These are phyloP conservation scores for Rhodotorula mucilaginosa DNA, from an alignment of 1,284 basidiomycete species.

Conservation along the genomic window DNA sequence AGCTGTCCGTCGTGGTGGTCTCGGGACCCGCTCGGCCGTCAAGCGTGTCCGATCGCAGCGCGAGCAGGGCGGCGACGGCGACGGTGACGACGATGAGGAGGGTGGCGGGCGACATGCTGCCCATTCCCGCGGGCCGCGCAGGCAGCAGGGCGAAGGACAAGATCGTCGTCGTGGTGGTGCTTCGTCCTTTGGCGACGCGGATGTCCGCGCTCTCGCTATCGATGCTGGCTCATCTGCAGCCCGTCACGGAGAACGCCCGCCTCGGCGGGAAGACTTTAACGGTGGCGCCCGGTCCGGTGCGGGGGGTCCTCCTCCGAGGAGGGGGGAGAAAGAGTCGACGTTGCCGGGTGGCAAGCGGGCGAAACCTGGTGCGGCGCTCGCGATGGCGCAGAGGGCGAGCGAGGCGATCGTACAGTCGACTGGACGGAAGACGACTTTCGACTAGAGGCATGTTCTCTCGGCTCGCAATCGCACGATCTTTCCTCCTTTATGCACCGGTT, in stretches of 20 bases:
- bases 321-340: constrained; percentile 38
- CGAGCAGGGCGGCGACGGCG: constrained; percentile 9
- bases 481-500: not conserved
- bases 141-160: constrained; percentile 45
- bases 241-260: constrained; percentile 19
- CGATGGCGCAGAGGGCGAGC: constrained; percentile 79
- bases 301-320: constrained; percentile 37
- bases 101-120: constrained; percentile 13
- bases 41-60: constrained; percentile 22
- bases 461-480: not conserved
- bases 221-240: constrained; percentile 18
- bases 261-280: constrained; percentile 32
- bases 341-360: constrained; percentile 54
- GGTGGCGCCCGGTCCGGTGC: constrained; percentile 21
- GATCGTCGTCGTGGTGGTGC: constrained; percentile 11
- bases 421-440: constrained; percentile 81
- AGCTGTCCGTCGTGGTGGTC: constrained; percentile 67
- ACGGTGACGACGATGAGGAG: constrained; percentile 44
- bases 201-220: constrained; percentile 8
- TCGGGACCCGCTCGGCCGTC: constrained; percentile 41
- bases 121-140: constrained; percentile 37
- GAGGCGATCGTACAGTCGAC: constrained; percentile 74
- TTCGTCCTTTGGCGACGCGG: constrained; percentile 31
- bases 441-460: constrained; percentile 13
- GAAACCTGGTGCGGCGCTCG: constrained; percentile 85